Conservation (phyloP, 345 rosid genomes). For the Acer negundo region DNA sequence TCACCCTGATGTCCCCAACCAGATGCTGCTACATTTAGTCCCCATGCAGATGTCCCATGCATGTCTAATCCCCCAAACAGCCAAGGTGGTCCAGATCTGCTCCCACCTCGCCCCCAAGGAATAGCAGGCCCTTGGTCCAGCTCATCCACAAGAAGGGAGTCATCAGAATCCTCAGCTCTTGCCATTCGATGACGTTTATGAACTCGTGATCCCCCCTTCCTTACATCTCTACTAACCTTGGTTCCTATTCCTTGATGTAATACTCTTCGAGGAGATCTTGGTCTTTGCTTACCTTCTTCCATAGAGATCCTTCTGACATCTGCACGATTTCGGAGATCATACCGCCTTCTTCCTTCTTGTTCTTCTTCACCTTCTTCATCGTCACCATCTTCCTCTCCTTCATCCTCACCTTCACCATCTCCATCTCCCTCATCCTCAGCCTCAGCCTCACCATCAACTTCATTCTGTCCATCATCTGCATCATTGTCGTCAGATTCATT, state of each 20-base stretch:
- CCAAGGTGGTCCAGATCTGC: conserved; percentile 96
- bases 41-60: conserved; percentile 80
- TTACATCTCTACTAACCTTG: conserved; percentile 81
- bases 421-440: conserved; percentile 43
- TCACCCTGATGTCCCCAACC: conserved; percentile 99
- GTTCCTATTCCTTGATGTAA: conserved; percentile 97
- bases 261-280: conserved; percentile 88
- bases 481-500: conserved; percentile 74
- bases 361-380: conserved; percentile 83
- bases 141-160: conserved; percentile 99
- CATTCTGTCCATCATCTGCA: conserved; percentile 59
- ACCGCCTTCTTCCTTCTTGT: conserved; percentile 92
- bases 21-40: conserved; percentile 93
- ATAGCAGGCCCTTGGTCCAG: conserved; percentile 95
- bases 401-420: conserved; percentile 64
- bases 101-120: conserved; percentile 96
- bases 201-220: conserved; percentile 93
- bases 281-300: conserved; percentile 79
- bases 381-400: conserved; percentile 60
- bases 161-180: conserved; percentile 97
- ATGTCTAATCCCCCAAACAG: conserved; percentile 94
- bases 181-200: conserved; percentile 85
- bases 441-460: conserved; percentile 62
- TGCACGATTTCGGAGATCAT: conserved; percentile 95
- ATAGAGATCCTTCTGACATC: conserved; percentile 84